These are phyloP conservation scores for Phytophthora melonis DNA, from an alignment of 352 stramenopile genomes.

Conservation along the genomic window DNA sequence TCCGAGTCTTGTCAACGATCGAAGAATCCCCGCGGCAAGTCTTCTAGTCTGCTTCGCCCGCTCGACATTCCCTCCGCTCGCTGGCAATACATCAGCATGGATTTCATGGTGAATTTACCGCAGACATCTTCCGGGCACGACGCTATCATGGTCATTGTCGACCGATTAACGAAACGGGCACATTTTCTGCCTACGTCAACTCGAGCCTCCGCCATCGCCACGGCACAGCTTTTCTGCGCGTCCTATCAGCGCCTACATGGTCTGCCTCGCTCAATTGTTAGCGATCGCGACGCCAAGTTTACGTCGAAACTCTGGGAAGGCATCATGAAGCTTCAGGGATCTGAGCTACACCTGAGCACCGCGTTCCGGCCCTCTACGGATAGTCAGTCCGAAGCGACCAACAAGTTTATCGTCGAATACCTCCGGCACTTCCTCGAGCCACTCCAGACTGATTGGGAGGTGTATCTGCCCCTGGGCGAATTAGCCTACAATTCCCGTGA, in stretches of 20 bases:
- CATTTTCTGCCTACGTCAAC: constrained; percentile 17
- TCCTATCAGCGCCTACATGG: constrained; percentile 6
- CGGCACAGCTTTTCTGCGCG: constrained; percentile 6
- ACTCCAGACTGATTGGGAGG: constrained; percentile 5
- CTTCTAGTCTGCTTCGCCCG: not conserved
- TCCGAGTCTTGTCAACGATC: constrained; percentile 27
- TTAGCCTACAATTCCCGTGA: constrained; percentile 17
- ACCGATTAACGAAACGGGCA: constrained; percentile 23
- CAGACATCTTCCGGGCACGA: constrained; percentile 4
- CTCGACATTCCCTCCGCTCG: constrained; percentile 8
- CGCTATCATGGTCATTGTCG: constrained; percentile 15
- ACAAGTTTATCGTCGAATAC: not conserved
- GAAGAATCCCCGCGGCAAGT: constrained; percentile 14
- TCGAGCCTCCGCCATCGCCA: not conserved
- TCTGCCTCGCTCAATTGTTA: not conserved
- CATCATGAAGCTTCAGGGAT: not conserved
- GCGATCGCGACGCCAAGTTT: not conserved
- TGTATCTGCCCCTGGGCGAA: constrained; percentile 1
- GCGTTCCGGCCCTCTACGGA: not conserved
- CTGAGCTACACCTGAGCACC: not conserved
- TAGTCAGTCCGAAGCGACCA: not conserved
- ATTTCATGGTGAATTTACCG: constrained; percentile 22
- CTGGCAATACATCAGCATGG: constrained; percentile 26
- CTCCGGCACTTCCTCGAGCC: constrained; percentile 11
- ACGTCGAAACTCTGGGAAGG: not conserved